Evolutionary conservation across 257 asterid genomes (phyloP).

Genomic region (Rauvolfia tetraphylla): DNA sequence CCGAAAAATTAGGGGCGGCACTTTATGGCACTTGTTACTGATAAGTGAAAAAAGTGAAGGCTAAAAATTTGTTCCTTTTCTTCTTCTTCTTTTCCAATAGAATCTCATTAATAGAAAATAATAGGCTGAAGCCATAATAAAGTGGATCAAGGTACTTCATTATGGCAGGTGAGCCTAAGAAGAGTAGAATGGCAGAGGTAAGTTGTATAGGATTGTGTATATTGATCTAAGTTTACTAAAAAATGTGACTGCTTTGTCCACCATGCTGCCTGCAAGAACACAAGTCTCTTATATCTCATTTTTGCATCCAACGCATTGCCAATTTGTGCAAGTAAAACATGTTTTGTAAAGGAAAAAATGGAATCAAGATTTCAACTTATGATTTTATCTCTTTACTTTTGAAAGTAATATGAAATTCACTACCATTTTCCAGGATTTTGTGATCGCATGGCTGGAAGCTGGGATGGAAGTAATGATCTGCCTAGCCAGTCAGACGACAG

Average conservation of each 20-base stretch:
- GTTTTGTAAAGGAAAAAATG: neutral
- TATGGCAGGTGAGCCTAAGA: neutral
- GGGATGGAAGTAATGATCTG: constrained; percentile 60
- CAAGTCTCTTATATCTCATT: neutral
- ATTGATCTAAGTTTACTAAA: neutral
- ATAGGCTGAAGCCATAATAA: neutral
- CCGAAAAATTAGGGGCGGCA: neutral
- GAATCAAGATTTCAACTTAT: neutral
- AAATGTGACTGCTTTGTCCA: neutral
- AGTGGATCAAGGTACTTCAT: neutral
- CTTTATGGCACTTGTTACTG: neutral
- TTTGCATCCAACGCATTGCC: neutral
- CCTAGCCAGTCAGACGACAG: constrained; percentile 76
- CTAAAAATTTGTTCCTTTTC: neutral
- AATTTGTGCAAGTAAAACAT: neutral
- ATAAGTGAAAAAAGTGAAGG: neutral
- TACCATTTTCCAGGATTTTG: constrained; percentile 29
- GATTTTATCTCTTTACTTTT: constrained; percentile 3
- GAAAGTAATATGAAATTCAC: neutral
- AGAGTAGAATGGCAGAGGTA: neutral
- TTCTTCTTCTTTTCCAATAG: neutral
- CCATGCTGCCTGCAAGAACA: neutral
- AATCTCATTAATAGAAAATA: neutral
- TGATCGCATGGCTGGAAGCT: constrained; percentile 67
- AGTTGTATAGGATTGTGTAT: neutral